Evolutionary conservation across 73 alveolate species (phyloP).

Genomic region (Durusdinium trenchii): DNA sequence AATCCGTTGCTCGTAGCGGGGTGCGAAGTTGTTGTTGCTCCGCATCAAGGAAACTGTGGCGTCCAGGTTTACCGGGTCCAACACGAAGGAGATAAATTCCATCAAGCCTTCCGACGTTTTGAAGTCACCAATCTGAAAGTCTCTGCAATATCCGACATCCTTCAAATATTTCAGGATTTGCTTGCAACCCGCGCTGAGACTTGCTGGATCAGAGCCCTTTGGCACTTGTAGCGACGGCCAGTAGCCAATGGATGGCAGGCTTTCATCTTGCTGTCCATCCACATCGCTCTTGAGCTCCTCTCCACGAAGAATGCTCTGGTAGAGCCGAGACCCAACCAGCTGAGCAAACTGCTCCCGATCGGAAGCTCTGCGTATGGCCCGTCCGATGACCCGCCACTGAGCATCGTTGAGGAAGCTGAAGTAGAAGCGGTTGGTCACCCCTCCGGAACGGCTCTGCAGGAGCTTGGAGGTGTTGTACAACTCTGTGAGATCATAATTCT

Average conservation of each 20-base stretch:
- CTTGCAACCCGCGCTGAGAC: not conserved
- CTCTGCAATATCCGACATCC: constrained; percentile 34
- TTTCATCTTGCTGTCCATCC: too few relatives aligned
- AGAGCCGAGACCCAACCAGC: constrained; percentile 51
- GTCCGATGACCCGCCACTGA: constrained; percentile 94
- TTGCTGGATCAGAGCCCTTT: constrained; percentile 4
- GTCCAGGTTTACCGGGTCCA: constrained; percentile 52
- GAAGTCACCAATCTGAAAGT: constrained; percentile 30
- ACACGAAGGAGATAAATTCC: constrained; percentile 33
- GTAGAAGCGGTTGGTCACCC: constrained; percentile 78
- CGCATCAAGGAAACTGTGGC: too few relatives aligned
- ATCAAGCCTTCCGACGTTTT: not conserved
- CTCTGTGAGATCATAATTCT: constrained; percentile 71
- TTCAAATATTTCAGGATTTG: constrained; percentile 25
- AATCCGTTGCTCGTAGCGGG: constrained; percentile 37
- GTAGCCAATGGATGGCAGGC: constrained; percentile 36
- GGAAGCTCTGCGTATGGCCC: constrained; percentile 15
- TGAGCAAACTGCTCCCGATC: too few relatives aligned
- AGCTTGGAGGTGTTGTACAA: constrained; percentile 72
- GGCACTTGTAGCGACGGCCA: constrained; percentile 43
- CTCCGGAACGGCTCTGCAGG: constrained; percentile 82
- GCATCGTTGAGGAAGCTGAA: constrained; percentile 88
- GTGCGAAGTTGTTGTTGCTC: constrained; percentile 38
- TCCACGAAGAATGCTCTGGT: constrained; percentile 52
- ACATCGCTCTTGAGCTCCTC: constrained; percentile 59